Evolutionary conservation across 768 basidiomycete genomes (phyloP), one percentile per base, ranked within the genome.

Genomic region (Phlegmacium glaucopus): DNA sequence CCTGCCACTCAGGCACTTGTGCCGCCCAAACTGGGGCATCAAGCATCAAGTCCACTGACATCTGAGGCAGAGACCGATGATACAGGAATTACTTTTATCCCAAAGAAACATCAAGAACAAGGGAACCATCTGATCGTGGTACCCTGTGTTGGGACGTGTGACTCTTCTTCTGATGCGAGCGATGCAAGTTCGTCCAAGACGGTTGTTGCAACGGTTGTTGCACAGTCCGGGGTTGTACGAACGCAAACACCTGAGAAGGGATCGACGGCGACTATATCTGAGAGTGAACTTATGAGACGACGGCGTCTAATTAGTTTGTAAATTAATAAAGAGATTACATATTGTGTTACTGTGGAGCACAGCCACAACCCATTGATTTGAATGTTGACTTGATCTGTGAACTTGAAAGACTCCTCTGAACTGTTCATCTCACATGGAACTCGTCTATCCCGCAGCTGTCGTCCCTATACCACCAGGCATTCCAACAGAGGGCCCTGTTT

Each of bases 241-340:
- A 45, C 17, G 27, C 44, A 39, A 39, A 56, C 53, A 39, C 39
- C 50, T 9, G 59, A 58, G n/a, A 63, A 63, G 51, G 36, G 50
- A 50, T 52, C 66, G 25, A 65, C 67, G 53, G 56, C 64, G 52
- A 82, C 80, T 35, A 90, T 89, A 47, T 76, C 78, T n/a, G 88
- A 91, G 65, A 77, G 72, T 15, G 89, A 90, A 64, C 63, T 92
- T 62, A 85, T 94, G 75, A 70, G 83, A 57, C 75, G 92, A 56
- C 78, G 87, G 44, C 78, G 91, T 57, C 62, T 94, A 61, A 70
- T 94, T 44, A 86, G 88, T 54, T 76, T 83, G 43, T 85, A 72
- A 74, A 51, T 69, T 67, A 47, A 53, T 49, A 55, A 50, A 39
- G 34, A 41, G 39, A 43, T 34, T 25, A 32, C 35, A 40, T 50